Conservation (phyloP, 2,329 filamentous ascomycete genomes). For the Arthrobotrys conoides region DNA sequence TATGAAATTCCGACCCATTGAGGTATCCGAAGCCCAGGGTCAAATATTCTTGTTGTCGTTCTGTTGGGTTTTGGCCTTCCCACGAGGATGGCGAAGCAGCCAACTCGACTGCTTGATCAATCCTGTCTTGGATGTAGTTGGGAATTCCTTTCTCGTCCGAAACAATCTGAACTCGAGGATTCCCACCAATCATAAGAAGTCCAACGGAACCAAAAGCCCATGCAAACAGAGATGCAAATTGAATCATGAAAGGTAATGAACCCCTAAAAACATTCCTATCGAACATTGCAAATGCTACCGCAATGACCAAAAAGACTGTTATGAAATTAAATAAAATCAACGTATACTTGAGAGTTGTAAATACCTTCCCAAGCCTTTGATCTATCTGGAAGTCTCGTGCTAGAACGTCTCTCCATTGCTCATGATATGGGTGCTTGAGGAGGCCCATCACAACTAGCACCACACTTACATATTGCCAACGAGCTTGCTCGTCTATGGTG, state of each 20-base stretch:
- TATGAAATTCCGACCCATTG: slow-evolving; percentile 27
- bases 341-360: slow-evolving; percentile 8
- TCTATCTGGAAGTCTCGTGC: slow-evolving; percentile 34
- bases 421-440: slow-evolving; percentile 24
- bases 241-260: slow-evolving; percentile 30
- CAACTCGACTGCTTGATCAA: slow-evolving; percentile 16
- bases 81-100: slow-evolving; percentile 9
- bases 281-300: slow-evolving; percentile 38
- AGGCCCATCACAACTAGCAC: slow-evolving; percentile 34
- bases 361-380: slow-evolving; percentile 26
- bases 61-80: slow-evolving; percentile 1
- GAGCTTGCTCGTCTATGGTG: slow-evolving; percentile 49
- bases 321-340: slow-evolving; percentile 36
- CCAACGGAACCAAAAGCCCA: slow-evolving; percentile 45
- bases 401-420: slow-evolving; percentile 15
- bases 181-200: slow-evolving; percentile 47
- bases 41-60: slow-evolving; percentile 20
- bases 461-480: slow-evolving; percentile 39
- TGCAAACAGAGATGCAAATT: slow-evolving; percentile 36
- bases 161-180: slow-evolving; percentile 40
- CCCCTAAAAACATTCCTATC: slow-evolving; percentile 29
- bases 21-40: slow-evolving; percentile 35
- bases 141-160: slow-evolving; percentile 21
- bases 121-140: slow-evolving; percentile 24
- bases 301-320: slow-evolving; percentile 19